Base-by-base conservation (phyloP, 768 basidiomycete genomes). In the Rhizopogon roseolus region DNA sequence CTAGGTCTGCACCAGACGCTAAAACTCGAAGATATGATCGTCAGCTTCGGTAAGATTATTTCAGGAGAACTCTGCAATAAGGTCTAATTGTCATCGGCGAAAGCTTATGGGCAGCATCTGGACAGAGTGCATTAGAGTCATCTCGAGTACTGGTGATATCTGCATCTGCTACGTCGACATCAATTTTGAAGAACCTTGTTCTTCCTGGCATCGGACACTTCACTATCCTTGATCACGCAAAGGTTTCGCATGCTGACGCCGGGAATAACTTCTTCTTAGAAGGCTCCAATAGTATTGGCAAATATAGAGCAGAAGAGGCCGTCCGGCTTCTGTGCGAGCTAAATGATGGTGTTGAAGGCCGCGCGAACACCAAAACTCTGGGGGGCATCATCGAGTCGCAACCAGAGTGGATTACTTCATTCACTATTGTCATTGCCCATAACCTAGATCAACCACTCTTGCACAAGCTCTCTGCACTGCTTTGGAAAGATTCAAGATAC, bases 201-300 rank as follows among this genome's bases (percentile, higher is more conserved):
- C 82, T 98, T 7, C 97, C 97, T 2, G 96, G 96, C 7, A 84
- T 98, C 59, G 93, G 95, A n/a, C 84, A 90, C 64, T 98, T 97
- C 67, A 96, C 95, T 45, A 82, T 98, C 66, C 81, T 97, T 55
- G 93, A 95, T 64, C 71, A 80, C 22, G 65, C 70, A 2, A 52
- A 67, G 38, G 86, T 86, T 28, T 77, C 84, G 0, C 76, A 83
- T 1, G 80, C 84, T 53, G 95, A 98, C 62, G 85, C 93, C 0
- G 94, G 94, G 0, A 92, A 93, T 76, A 98, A 98, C 74, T 99
- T 99, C 75, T 99, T 98, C 73, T 76, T 99, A 25, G 81, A 88
- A 39, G 88, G 84, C 0, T 69, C 72, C 4, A 71, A 81, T n/a
- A 90, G 86, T 61, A 77, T 98, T 42, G 93, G 92, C 5, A 87